Evolutionary conservation across 306 rosid genomes (phyloP).

Genomic region (Alnus glutinosa): DNA sequence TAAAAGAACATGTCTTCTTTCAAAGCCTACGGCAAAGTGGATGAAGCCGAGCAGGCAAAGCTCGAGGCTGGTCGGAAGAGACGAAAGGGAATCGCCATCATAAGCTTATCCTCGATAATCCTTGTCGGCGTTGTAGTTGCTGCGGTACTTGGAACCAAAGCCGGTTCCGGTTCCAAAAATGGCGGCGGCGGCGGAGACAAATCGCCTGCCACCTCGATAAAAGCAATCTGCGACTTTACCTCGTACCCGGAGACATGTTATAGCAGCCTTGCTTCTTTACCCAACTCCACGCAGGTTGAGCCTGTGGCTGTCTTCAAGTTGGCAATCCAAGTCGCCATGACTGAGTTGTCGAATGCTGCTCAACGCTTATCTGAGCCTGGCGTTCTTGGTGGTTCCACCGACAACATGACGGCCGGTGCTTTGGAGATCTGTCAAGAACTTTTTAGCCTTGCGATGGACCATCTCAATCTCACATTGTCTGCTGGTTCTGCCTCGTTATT

Average conservation of each 20-base stretch:
- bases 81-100: slow-evolving; percentile 52
- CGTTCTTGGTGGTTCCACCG: slow-evolving; percentile 20
- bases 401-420: slow-evolving; percentile 36
- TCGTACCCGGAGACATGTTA: slow-evolving; percentile 58
- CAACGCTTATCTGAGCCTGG: slow-evolving; percentile 36
- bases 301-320: slow-evolving; percentile 55
- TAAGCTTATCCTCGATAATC: slow-evolving; percentile 48
- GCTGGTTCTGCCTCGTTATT: slow-evolving; percentile 32
- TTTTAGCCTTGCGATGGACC: slow-evolving; percentile 59
- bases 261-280: slow-evolving; percentile 37
- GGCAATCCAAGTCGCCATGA: slow-evolving; percentile 47
- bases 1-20: slow-evolving; percentile 37
- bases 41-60: slow-evolving; percentile 51
- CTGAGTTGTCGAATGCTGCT: slow-evolving; percentile 44
- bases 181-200: background rate
- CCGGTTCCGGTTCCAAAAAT: background rate
- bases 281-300: slow-evolving; percentile 32
- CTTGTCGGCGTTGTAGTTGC: slow-evolving; percentile 47
- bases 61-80: slow-evolving; percentile 34
- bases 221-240: slow-evolving; percentile 71
- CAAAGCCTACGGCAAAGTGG: slow-evolving; percentile 52
- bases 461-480: slow-evolving; percentile 47
- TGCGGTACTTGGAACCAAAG: slow-evolving; percentile 39
- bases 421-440: slow-evolving; percentile 54
- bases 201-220: slow-evolving; percentile 42